phyloP scores from a whole-genome alignment of 2,329 filamentous ascomycete species.

The Penicillium hesseltinei region DNA sequence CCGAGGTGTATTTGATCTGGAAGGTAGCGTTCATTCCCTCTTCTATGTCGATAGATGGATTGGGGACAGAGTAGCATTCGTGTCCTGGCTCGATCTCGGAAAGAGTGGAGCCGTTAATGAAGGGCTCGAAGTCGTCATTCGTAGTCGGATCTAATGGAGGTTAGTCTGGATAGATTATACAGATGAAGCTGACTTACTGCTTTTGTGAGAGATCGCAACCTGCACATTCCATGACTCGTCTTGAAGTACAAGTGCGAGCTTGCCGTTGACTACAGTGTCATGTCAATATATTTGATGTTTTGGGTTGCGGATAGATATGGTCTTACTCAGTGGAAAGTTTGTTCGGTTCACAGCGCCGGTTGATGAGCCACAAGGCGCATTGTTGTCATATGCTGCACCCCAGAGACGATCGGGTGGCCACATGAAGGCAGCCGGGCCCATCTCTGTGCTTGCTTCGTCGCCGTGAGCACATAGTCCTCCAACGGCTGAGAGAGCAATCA shows the following conservation, averaged over 20 bases:
- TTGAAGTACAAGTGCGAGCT: constrained; percentile 56
- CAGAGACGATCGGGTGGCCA: constrained; percentile 60
- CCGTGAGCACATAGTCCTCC: constrained; percentile 1
- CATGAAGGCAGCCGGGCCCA: constrained; percentile 61
- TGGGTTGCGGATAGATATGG: background rate
- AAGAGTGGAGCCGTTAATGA: constrained; percentile 34
- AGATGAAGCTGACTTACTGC: constrained; percentile 41
- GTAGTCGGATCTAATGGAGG: constrained; percentile 37
- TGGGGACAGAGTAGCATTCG: constrained; percentile 46
- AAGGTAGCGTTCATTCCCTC: constrained; percentile 47
- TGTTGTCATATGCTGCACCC: constrained; percentile 56
- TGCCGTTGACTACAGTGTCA: constrained; percentile 48
- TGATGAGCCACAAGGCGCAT: constrained; percentile 56
- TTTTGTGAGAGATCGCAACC: constrained; percentile 54
- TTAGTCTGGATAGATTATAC: too few relatives aligned
- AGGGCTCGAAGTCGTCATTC: constrained; percentile 42
- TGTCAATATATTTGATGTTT: background rate
- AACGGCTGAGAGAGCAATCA: constrained; percentile 11
- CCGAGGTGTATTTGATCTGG: constrained; percentile 46
- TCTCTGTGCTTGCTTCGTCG: constrained; percentile 30
- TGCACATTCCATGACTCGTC: constrained; percentile 57
- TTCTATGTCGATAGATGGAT: constrained; percentile 32
- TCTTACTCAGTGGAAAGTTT: constrained; percentile 55
- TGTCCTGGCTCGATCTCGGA: constrained; percentile 45
- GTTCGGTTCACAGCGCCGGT: constrained; percentile 52